These are phyloP conservation scores for Puccinellia tenuiflora DNA, from an alignment of 176 grass and related monocot genomes.

Conservation along the genomic window DNA sequence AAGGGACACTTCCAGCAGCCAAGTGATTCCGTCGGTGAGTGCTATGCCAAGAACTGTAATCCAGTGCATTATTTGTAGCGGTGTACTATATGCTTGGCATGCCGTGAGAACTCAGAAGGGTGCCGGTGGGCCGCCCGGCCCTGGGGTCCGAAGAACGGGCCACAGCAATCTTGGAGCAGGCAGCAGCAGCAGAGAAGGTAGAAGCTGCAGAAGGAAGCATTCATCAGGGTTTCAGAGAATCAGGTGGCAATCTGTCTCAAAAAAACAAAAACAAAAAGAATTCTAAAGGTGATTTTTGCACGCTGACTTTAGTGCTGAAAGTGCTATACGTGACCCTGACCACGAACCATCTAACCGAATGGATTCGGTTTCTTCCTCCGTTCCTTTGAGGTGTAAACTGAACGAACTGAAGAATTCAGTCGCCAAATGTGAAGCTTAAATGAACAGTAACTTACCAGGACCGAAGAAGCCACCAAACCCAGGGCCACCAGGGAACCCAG, in stretches of 20 bases:
- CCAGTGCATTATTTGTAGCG: neutral
- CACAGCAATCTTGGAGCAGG: conserved; percentile 43
- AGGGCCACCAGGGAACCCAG: conserved; percentile 22
- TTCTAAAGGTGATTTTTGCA: no score
- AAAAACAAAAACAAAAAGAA: no score
- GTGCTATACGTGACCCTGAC: no score
- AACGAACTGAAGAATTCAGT: neutral
- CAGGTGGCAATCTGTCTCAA: neutral
- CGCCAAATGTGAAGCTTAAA: neutral
- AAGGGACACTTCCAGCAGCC: neutral
- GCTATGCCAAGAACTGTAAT: neutral
- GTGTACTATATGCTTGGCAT: neutral
- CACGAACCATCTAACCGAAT: no score
- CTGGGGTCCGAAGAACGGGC: conserved; percentile 21
- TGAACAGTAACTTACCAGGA: conserved; percentile 26
- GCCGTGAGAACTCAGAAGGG: conserved; percentile 41
- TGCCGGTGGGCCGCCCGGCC: conserved; percentile 28
- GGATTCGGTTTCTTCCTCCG: no score
- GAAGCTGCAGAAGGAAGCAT: conserved; percentile 20
- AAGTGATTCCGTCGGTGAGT: no score
- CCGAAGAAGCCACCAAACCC: conserved; percentile 35
- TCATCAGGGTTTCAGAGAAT: neutral
- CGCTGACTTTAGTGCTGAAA: no score
- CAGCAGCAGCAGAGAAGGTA: conserved; percentile 52
- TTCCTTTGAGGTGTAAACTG: no score